Base-by-base conservation (phyloP, 257 asterid genomes). In the Fraxinus cuspidata region DNA sequence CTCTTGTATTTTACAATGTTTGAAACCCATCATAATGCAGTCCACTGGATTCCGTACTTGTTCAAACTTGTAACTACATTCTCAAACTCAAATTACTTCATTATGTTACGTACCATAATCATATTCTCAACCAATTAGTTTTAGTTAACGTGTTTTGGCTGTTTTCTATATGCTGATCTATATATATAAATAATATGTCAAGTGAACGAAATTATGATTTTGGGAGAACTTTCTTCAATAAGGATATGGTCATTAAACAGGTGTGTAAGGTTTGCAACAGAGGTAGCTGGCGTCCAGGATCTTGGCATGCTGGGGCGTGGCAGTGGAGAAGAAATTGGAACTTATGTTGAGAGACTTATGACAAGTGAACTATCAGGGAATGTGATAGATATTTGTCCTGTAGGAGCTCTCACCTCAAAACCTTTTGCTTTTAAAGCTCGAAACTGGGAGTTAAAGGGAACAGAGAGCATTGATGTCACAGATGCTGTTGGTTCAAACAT, bases 221-320 rank as follows among this genome's bases (percentile, higher is more conserved):
- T 25, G 8, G 21, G 32, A 27, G 64, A 81, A 72, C 23, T 19
- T 8, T 78, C 53, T 72, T 79, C 79, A 79, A 37, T 77, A 11
- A 65, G 81, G 75, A 15, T 77, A 76, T 85, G 70, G 32, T 78
- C 71, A 18, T 83, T 84, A 38, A 84, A 83, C 88, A 94, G 99
- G 88, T 96, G 99, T 77, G 99, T 96, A 71, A 87, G 99, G 84
- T 96, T 96, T 87, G 98, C 98, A 23, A 75, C 95, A 37, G 98
- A 96, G 88, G 66, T 96, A 71, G 99, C 99, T 77, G 99, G 99
- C 34, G 97, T 92, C 79, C 89, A 92, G 85, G 99, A 96, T 85
- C 97, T 96, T 77, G 99, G 99, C 75, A 89, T 96, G 90, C 82
- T 96, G 83, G 99, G 99, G 29, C 99, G 99, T 87, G 99, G 99